Percentiles rank a stretch among this genome's conserved stretches.
phyloP scores from a whole-genome alignment of 805 yeast genomes.

The Peterozyma toletana region DNA sequence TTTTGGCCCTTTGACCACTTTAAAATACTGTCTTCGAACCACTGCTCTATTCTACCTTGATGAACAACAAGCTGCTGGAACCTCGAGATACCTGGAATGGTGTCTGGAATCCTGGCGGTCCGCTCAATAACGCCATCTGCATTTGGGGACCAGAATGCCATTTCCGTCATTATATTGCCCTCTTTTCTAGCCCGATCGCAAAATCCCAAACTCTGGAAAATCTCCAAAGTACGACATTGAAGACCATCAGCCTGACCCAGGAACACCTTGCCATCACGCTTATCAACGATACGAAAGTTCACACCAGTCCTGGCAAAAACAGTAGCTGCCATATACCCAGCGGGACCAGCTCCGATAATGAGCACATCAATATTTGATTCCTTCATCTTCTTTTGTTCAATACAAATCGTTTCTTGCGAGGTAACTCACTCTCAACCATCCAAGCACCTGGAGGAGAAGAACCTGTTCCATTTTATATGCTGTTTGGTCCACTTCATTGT shows the following conservation, averaged over 20 bases:
- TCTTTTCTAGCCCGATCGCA: no score
- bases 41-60: slow-evolving; percentile 24
- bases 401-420: no score
- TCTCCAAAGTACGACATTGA: slow-evolving; percentile 23
- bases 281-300: slow-evolving; percentile 21
- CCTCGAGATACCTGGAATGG: slow-evolving; percentile 21
- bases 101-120: slow-evolving; percentile 18
- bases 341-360: slow-evolving; percentile 31
- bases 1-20: slow-evolving; percentile 12
- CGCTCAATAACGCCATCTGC: slow-evolving; percentile 17
- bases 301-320: slow-evolving; percentile 16
- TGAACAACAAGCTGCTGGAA: slow-evolving; percentile 22
- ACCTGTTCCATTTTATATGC: no score
- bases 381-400: neutral
- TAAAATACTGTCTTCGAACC: slow-evolving; percentile 17
- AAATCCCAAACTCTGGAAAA: slow-evolving; percentile 9
- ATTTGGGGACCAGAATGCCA: no score
- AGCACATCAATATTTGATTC: slow-evolving; percentile 19
- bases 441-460: no score
- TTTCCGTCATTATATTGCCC: no score
- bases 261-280: slow-evolving; percentile 18
- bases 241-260: slow-evolving; percentile 29
- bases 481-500: no score
- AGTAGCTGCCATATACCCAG: slow-evolving; percentile 27
- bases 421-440: no score